Conservation (phyloP, 768 basidiomycete species). For the Megacollybia marginata region DNA sequence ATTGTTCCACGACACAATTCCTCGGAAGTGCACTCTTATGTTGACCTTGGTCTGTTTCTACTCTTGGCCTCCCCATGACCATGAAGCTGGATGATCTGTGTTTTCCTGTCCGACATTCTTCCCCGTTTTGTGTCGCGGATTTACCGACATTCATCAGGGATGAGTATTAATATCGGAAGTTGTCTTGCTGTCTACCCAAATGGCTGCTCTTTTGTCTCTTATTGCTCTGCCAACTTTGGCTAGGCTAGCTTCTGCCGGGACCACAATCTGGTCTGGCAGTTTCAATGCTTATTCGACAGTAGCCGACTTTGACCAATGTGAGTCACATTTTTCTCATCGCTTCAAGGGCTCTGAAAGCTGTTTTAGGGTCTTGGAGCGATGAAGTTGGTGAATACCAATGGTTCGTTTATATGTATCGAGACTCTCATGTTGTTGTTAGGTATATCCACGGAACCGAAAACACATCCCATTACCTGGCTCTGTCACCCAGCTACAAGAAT, state of each 20-base stretch:
- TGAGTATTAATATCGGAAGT: too few relatives aligned
- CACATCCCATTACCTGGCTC: constrained; percentile 46
- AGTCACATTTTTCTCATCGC: constrained; percentile 5
- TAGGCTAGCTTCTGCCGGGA: constrained; percentile 33
- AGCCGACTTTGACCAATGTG: constrained; percentile 48
- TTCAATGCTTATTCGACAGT: constrained; percentile 41
- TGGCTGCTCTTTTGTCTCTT: constrained; percentile 5
- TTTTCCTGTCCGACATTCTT: too few relatives aligned
- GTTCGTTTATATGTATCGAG: constrained; percentile 18
- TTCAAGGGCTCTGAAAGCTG: constrained; percentile 1
- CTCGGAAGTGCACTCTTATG: too few relatives aligned
- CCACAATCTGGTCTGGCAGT: constrained; percentile 46
- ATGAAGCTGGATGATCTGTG: too few relatives aligned
- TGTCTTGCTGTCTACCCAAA: too few relatives aligned
- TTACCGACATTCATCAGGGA: too few relatives aligned
- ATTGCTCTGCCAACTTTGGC: constrained; percentile 11
- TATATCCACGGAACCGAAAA: constrained; percentile 49
- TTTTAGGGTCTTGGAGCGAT: constrained; percentile 47
- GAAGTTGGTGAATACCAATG: constrained; percentile 53
- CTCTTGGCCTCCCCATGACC: too few relatives aligned
- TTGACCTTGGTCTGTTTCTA: too few relatives aligned
- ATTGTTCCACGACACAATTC: too few relatives aligned
- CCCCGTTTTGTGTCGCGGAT: too few relatives aligned
- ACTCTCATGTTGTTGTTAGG: constrained; percentile 12
- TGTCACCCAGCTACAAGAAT: constrained; percentile 48